Evolutionary conservation across 192 early-diverging fungal genomes (phyloP).

Genomic region (Backusella macrospora): DNA sequence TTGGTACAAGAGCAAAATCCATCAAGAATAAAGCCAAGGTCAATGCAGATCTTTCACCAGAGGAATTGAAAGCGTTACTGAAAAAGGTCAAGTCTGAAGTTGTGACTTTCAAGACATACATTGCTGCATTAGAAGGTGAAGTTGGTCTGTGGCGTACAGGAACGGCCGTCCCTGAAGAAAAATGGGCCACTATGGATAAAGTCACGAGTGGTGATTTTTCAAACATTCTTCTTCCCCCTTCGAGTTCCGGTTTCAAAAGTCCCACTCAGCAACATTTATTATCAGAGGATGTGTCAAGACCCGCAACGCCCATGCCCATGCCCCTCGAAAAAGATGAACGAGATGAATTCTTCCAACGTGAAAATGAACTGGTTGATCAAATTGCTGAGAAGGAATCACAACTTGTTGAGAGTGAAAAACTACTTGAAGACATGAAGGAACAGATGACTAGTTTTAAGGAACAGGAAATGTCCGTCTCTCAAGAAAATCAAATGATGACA

Average conservation of each 20-base stretch:
- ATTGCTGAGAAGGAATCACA: slow-evolving; percentile 91
- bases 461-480: slow-evolving; percentile 53
- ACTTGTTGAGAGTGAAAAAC: slow-evolving; percentile 62
- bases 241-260: slow-evolving; percentile 48
- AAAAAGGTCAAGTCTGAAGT: slow-evolving; percentile 87
- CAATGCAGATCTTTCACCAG: slow-evolving; percentile 93
- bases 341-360: slow-evolving; percentile 92
- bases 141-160: slow-evolving; percentile 92
- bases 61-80: slow-evolving; percentile 93
- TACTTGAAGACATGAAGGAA: slow-evolving; percentile 65
- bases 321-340: slow-evolving; percentile 85
- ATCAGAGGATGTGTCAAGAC: slow-evolving; percentile 53
- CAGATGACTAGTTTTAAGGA: slow-evolving; percentile 74
- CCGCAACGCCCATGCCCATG: slow-evolving; percentile 73
- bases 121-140: slow-evolving; percentile 85
- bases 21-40: slow-evolving; percentile 99
- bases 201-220: slow-evolving; percentile 43
- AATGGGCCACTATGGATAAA: slow-evolving; percentile 70
- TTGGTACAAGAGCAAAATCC: slow-evolving; percentile 98
- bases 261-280: slow-evolving; percentile 27
- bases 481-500: slow-evolving; percentile 75
- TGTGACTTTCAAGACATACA: slow-evolving; percentile 81
- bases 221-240: slow-evolving; percentile 43
- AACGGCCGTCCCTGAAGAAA: slow-evolving; percentile 61
- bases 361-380: slow-evolving; percentile 95